phyloP scores from a whole-genome alignment of 2,329 filamentous ascomycete genomes.

The Monilinia aucupariae region DNA sequence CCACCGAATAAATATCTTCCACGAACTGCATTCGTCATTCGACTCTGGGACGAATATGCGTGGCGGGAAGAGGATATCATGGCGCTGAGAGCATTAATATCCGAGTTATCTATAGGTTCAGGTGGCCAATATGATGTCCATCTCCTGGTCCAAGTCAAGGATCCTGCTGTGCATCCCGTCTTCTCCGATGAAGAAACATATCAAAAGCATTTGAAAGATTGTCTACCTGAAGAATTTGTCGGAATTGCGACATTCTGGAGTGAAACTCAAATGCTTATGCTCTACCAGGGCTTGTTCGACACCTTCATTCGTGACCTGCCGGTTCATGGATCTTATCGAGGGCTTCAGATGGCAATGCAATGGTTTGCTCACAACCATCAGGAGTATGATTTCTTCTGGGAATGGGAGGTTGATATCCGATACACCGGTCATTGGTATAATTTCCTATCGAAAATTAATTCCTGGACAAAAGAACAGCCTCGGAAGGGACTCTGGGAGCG shows the following conservation, averaged over 20 bases:
- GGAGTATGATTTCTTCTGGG: constrained; percentile 89
- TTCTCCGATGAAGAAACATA: constrained; percentile 71
- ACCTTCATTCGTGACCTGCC: constrained; percentile 65
- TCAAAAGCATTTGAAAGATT: constrained; percentile 59
- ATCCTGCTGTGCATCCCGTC: constrained; percentile 70
- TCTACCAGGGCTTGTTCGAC: constrained; percentile 84
- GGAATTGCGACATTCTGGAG: constrained; percentile 90
- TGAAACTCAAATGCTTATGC: constrained; percentile 82
- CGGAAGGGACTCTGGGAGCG: constrained; percentile 79
- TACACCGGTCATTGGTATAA: constrained; percentile 86
- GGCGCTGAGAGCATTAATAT: constrained; percentile 77
- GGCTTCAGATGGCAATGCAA: constrained; percentile 89
- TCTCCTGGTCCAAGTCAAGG: constrained; percentile 77
- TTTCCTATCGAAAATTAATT: constrained; percentile 61
- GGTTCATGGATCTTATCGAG: constrained; percentile 88
- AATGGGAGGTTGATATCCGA: constrained; percentile 91
- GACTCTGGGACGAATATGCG: constrained; percentile 74
- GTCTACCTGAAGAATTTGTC: constrained; percentile 77
- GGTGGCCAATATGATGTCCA: constrained; percentile 85
- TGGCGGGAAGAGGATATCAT: constrained; percentile 78
- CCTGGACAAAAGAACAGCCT: constrained; percentile 67
- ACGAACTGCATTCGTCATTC: constrained; percentile 73
- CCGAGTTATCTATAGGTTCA: constrained; percentile 72
- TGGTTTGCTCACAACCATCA: constrained; percentile 85
- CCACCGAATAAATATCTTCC: constrained; percentile 36